Conservation (phyloP, 176 grass and related monocot genomes). For the Echinochloa phyllopogon region DNA sequence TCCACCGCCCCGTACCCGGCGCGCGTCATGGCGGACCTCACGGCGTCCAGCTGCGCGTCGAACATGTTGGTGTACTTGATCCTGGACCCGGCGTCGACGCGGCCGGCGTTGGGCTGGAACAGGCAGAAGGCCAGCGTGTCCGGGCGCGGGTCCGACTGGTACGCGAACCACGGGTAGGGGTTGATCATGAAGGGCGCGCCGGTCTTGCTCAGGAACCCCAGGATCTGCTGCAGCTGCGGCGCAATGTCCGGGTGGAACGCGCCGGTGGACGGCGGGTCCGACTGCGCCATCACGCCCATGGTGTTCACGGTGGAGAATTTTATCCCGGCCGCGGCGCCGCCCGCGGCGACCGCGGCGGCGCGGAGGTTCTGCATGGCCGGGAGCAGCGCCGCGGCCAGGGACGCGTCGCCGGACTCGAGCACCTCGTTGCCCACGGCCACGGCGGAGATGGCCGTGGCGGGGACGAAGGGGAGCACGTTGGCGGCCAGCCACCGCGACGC, state of each 20-base stretch:
- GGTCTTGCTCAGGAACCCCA: conserved; percentile 75
- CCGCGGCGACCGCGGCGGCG: conserved; percentile 52
- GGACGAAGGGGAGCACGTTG: conserved; percentile 84
- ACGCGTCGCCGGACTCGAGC: conserved; percentile 77
- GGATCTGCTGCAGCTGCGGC: conserved; percentile 62
- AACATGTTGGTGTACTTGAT: conserved; percentile 97
- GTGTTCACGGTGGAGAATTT: conserved; percentile 90
- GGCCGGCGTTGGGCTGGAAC: conserved; percentile 86
- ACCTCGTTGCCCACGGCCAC: conserved; percentile 91
- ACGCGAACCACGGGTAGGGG: conserved; percentile 97
- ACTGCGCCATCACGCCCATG: conserved; percentile 88
- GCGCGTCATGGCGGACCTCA: conserved; percentile 62
- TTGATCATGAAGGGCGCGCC: conserved; percentile 91
- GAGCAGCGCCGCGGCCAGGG: conserved; percentile 69
- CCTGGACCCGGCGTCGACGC: conserved; percentile 68
- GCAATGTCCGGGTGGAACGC: conserved; percentile 74
- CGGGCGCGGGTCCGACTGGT: conserved; percentile 76
- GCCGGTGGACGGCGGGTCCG: conserved; percentile 84
- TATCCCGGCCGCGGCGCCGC: conserved; percentile 39
- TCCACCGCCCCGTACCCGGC: conserved; percentile 64
- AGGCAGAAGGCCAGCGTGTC: conserved; percentile 96
- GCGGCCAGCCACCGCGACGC: conserved; percentile 70
- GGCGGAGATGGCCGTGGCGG: conserved; percentile 54
- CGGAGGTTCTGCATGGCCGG: conserved; percentile 91
- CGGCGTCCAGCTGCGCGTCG: conserved; percentile 95